A percentile compares a stretch with the other conserved stretches of the same genome.
phyloP scores from a whole-genome alignment of 306 rosid genomes.

The Delonix regia region DNA sequence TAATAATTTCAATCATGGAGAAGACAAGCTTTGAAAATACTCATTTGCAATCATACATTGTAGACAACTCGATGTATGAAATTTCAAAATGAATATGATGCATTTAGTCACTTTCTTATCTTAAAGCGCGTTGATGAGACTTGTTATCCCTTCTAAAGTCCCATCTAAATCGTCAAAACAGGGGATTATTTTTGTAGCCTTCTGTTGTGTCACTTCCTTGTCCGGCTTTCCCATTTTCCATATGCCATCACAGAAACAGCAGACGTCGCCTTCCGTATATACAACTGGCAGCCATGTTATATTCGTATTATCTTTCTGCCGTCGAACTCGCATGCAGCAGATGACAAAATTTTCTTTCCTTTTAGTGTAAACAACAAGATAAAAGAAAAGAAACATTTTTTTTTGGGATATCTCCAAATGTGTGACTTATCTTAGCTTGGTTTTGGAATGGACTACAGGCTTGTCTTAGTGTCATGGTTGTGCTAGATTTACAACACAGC shows the following conservation, averaged over 20 bases:
- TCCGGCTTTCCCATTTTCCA: conserved; percentile 12
- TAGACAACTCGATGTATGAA: conserved; percentile 19
- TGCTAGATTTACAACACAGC: background rate
- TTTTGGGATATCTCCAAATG: conserved; percentile 19
- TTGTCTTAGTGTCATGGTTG: conserved; percentile 6
- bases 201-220: conserved; percentile 17
- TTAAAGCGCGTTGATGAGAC: conserved; percentile 33
- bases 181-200: conserved; percentile 35
- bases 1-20: background rate
- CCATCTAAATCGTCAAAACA: conserved; percentile 27
- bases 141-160: conserved; percentile 10
- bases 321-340: conserved; percentile 17
- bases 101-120: conserved; percentile 45
- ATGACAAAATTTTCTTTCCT: background rate
- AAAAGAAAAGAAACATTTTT: background rate
- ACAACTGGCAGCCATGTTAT: background rate
- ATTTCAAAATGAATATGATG: conserved; percentile 29
- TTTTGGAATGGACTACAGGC: conserved; percentile 30
- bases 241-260: background rate
- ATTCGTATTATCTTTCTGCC: conserved; percentile 31
- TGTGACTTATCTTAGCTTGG: background rate
- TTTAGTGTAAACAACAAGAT: conserved; percentile 2
- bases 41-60: conserved; percentile 21
- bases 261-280: conserved; percentile 20
- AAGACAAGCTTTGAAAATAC: conserved; percentile 14